Base-by-base conservation (phyloP, 371 early-diverging fungal genomes). In the Catenaria anguillulae region DNA sequence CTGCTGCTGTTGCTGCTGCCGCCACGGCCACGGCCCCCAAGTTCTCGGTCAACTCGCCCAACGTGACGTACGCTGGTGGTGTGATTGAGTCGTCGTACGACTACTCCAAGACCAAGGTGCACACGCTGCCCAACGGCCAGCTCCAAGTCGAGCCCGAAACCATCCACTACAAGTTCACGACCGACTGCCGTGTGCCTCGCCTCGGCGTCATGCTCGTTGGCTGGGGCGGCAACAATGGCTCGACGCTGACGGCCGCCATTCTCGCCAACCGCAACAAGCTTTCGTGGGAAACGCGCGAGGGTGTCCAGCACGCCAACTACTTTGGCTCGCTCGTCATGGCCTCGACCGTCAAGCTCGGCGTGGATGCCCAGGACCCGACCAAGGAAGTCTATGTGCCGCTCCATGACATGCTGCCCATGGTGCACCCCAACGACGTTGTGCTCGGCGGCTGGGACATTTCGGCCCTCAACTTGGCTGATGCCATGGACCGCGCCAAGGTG, bases 191-290 rank as follows among this genome's bases (percentile, higher is more conserved):
- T 60, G 85, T 93, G 61, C 92, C 92, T 26, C 76, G 71, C 19
- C 68, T 86, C 65, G 88, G 87, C 70, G 75, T 97, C 62, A 92
- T 97, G 95, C 84, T 97, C 77, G 94, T 97, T 67, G 97, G 97
- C 40, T 92, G 91, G 92, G 95, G 94, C 68, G 97, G 97, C 65
- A 97, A 97, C 86, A 97, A 97, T 76, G 97, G 95, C 60, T 88
- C 93, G 63, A 97, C 97, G 60, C 71, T 93, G 66, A 93, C 93
- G 56, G 97, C 97, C 33, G 84, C 92, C 70, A 88, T 94, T 75
- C 73, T 91, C 61, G 93, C 97, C 62, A 92, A 97, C 83, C 85
- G 84, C 73, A 74, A 75, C 67, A 79, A 85, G 60, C 69, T 93
- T 62, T 75, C 82, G 61, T 97, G 94, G 94, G 84, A 79, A 70